These are phyloP conservation scores for Scolecobasidium constrictum DNA, from an alignment of 2,329 filamentous ascomycete species.

Conservation along the genomic window DNA sequence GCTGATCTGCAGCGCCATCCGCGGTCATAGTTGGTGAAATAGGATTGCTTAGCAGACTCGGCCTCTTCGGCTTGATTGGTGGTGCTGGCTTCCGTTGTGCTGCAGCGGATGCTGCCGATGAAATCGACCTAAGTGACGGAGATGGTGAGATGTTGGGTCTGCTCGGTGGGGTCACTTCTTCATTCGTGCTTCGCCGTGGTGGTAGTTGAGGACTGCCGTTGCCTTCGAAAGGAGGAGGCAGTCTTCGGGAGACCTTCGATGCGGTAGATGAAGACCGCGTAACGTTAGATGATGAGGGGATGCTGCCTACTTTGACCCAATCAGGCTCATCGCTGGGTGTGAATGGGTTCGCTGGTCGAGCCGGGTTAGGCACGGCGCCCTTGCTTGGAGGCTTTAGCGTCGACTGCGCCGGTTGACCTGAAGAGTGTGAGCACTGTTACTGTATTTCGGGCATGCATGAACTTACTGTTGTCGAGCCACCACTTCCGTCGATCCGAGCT, in stretches of 20 bases:
- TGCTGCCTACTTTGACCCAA: constrained; percentile 52
- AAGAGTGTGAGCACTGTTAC: constrained; percentile 16
- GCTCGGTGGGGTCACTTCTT: background rate
- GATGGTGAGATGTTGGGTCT: constrained; percentile 5
- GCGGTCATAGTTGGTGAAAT: background rate
- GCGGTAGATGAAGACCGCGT: background rate
- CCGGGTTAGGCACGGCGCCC: constrained; percentile 57
- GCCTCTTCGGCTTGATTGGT: constrained; percentile 20
- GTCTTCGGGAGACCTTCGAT: background rate
- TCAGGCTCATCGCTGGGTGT: constrained; percentile 62
- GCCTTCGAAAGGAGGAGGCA: constrained; percentile 4
- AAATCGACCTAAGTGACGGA: constrained; percentile 8
- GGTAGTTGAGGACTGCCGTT: constrained; percentile 2
- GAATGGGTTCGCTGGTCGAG: constrained; percentile 74
- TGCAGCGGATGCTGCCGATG: constrained; percentile 6
- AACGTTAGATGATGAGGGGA: background rate
- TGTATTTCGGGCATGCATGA: constrained; percentile 19
- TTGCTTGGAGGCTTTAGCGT: constrained; percentile 54
- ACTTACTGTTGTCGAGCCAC: constrained; percentile 52
- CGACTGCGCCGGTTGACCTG: constrained; percentile 64
- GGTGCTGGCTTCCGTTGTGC: constrained; percentile 22
- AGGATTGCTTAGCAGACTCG: constrained; percentile 6
- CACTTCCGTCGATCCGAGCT: constrained; percentile 52
- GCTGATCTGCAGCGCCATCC: background rate
- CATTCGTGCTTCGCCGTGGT: constrained; percentile 1